phyloP scores from a whole-genome alignment of 2,329 filamentous ascomycete species.

The Fusarium pseudocircinatum region DNA sequence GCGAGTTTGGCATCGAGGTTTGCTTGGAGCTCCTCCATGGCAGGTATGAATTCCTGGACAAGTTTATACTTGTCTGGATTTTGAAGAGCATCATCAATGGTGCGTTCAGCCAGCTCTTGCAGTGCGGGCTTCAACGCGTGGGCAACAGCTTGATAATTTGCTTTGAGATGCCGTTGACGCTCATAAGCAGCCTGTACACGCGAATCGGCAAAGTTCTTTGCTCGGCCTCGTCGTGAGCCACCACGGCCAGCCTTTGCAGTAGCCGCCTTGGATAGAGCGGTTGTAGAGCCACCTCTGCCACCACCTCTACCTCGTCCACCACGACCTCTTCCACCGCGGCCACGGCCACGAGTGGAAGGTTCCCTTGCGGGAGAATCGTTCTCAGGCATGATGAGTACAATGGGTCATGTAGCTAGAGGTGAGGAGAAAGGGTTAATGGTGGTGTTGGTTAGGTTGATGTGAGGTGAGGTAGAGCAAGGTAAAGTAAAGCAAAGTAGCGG shows the following conservation, averaged over 20 bases:
- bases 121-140: slow-evolving; percentile 71
- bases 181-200: slow-evolving; percentile 67
- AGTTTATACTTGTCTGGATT: slow-evolving; percentile 63
- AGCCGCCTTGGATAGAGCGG: slow-evolving; percentile 47
- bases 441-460: slow-evolving; percentile 8
- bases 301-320: slow-evolving; percentile 46
- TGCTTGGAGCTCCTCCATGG: slow-evolving; percentile 60
- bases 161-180: slow-evolving; percentile 73
- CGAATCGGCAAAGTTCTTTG: slow-evolving; percentile 65
- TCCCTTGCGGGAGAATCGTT: slow-evolving; percentile 51
- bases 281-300: slow-evolving; percentile 46
- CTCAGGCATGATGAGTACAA: slow-evolving; percentile 49
- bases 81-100: slow-evolving; percentile 65
- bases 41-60: slow-evolving; percentile 61
- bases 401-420: slow-evolving; percentile 46
- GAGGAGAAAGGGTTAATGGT: slow-evolving; percentile 10
- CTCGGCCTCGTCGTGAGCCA: slow-evolving; percentile 58
- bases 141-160: slow-evolving; percentile 70
- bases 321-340: slow-evolving; percentile 46
- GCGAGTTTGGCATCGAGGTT: slow-evolving; percentile 46
- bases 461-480: slow-evolving; percentile 12
- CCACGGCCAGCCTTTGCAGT: slow-evolving; percentile 51
- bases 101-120: slow-evolving; percentile 71
- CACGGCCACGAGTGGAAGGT: slow-evolving; percentile 50
- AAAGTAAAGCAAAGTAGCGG: slow-evolving; percentile 33